Evolutionary conservation across 2,329 filamentous ascomycete species (phyloP).

Genomic region (Aspergillus uvarum): DNA sequence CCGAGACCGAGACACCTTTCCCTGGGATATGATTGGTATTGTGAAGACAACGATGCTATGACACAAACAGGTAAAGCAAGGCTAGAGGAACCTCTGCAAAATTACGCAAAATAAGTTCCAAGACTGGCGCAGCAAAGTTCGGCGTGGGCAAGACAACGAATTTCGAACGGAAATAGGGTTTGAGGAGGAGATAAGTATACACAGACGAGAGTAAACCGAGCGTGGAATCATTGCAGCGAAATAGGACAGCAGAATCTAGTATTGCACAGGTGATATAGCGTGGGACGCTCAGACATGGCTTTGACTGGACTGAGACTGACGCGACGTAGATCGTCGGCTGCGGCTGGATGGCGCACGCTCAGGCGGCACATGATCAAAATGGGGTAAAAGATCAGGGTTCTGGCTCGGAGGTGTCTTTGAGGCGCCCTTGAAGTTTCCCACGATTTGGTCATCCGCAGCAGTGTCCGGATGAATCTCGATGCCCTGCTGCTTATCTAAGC

Average conservation of each 20-base stretch:
- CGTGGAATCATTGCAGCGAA: neutral
- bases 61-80: neutral
- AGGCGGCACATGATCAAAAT: constrained; percentile 44
- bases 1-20: neutral
- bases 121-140: neutral
- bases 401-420: constrained; percentile 47
- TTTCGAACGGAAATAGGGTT: neutral
- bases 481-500: constrained; percentile 42
- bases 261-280: neutral
- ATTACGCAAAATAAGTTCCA: neutral
- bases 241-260: neutral
- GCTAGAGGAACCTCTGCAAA: neutral
- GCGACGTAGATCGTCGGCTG: constrained; percentile 37
- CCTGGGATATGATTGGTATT: neutral
- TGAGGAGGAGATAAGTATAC: neutral
- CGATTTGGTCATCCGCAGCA: constrained; percentile 45
- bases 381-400: constrained; percentile 46
- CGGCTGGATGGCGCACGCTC: constrained; percentile 35
- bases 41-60: neutral
- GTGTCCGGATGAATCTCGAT: constrained; percentile 51
- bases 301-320: constrained; percentile 38
- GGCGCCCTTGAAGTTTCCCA: constrained; percentile 36
- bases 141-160: neutral
- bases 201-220: neutral
- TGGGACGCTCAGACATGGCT: constrained; percentile 21